Base-by-base conservation (phyloP, 2,329 filamentous ascomycete species). In the Sclerotinia spermophila region DNA sequence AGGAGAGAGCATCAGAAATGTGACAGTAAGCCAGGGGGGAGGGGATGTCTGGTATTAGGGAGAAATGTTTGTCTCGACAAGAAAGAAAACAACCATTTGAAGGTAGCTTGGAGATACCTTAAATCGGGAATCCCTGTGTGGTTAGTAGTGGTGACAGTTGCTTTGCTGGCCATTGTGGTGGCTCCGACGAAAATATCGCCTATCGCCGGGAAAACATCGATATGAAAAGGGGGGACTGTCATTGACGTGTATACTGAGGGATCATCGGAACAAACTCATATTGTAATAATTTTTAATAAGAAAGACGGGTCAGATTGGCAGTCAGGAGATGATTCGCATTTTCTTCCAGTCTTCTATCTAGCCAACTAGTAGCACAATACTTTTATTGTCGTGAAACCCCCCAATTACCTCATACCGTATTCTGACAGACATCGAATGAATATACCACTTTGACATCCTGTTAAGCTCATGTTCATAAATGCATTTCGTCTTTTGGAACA, bases 1-100 rank as follows among this genome's bases (percentile, higher is more conserved):
- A 82, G 87, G 24, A 82, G 88, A 70, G 84, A 88, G 71, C 88
- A 90, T 74, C 79, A 86, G 19, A 87, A 90, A 76, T 90, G 87
- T 75, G 86, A 89, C 13, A 72, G 67, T 17, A 68, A 69, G 51
- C 70, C 71, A 30, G 75, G 76, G 27, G 77, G 77, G 4, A 74
- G 77, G 67, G 77, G 77, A 13, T 78, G 77, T 69, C 58, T 79
- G n/a, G 74, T 79, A 1, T 76, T 76, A 44, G 76, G 76, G 3
- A 78, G 60, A 19, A 30, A 30, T 8, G 15, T 69, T 17, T 69
- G 68, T 17, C 27, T 44, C 10, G 60, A 69, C 1, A 65, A 56
- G 30, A 59, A 44, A 24, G 48, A 30, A 19, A 40, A 56, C 15
- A 45, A 38, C 48, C 38, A 42, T 53, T 11, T 42, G 5, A 66